Percentiles rank a stretch among this genome's conserved stretches.
Evolutionary conservation across 495 filamentous ascomycete genomes (phyloP).

Genomic region (Hypoxylon rickii): DNA sequence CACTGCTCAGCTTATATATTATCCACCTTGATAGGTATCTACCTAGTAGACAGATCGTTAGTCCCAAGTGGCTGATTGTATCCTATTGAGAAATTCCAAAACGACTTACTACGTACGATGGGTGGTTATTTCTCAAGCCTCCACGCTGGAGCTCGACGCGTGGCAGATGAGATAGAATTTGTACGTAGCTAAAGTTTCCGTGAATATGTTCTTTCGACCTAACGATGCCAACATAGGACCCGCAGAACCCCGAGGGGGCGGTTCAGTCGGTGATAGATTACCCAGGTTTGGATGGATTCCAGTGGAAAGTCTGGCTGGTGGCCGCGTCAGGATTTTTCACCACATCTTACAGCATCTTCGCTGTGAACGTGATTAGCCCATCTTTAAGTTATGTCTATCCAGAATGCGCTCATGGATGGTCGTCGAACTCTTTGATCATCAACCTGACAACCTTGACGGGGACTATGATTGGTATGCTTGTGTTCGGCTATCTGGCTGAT

Average conservation of each 20-base stretch:
- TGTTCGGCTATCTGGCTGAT: constrained; percentile 68
- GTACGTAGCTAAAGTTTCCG: constrained; percentile 1
- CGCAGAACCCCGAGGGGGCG: constrained; percentile 26
- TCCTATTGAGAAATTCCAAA: too few species aligned
- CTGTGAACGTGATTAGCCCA: constrained; percentile 63
- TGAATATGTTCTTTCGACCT: not conserved
- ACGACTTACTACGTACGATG: constrained; percentile 10
- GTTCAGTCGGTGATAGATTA: constrained; percentile 35
- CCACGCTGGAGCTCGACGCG: constrained; percentile 8
- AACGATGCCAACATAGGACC: constrained; percentile 16
- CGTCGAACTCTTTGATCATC: constrained; percentile 41
- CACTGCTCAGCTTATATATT: constrained; percentile 2
- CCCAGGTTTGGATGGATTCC: constrained; percentile 38
- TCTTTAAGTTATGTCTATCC: constrained; percentile 65
- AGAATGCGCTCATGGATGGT: constrained; percentile 27
- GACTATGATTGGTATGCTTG: constrained; percentile 61
- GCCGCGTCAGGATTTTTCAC: constrained; percentile 71
- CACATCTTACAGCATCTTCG: constrained; percentile 69
- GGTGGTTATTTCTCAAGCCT: constrained; percentile 27
- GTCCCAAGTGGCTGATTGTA: too few species aligned
- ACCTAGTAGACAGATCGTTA: too few species aligned
- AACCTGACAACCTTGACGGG: constrained; percentile 63
- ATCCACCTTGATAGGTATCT: too few species aligned
- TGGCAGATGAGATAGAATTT: constrained; percentile 28
- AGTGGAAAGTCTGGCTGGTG: constrained; percentile 51